Evolutionary conservation across 2,329 filamentous ascomycete genomes (phyloP).

Genomic region (Pseudogymnoascus sp.): DNA sequence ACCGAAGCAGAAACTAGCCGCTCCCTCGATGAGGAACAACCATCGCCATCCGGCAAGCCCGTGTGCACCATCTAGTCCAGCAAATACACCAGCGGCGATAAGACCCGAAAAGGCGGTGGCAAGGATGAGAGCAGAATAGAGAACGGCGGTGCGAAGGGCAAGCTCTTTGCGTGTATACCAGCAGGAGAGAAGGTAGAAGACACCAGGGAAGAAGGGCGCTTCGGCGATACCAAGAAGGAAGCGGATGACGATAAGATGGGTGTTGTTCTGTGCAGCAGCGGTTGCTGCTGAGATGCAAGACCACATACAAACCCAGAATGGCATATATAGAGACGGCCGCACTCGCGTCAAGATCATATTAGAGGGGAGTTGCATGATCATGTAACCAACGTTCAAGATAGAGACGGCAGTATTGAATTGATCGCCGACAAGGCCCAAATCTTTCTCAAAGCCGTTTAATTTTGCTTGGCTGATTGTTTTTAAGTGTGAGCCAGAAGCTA

Average conservation of each 20-base stretch:
- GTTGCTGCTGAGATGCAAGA: constrained; percentile 38
- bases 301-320: constrained; percentile 28
- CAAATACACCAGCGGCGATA: constrained; percentile 29
- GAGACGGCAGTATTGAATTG: constrained; percentile 25
- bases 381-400: constrained; percentile 29
- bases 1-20: constrained; percentile 2
- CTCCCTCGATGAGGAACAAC: constrained; percentile 35
- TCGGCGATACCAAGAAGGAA: constrained; percentile 38
- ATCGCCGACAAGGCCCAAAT: constrained; percentile 31
- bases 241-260: constrained; percentile 32
- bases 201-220: constrained; percentile 37
- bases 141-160: constrained; percentile 27
- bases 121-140: constrained; percentile 31
- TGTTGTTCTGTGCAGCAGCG: constrained; percentile 28
- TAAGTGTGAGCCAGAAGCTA: too few relatives aligned
- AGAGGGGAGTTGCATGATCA: constrained; percentile 38
- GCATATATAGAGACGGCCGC: constrained; percentile 7
- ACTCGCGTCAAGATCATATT: constrained; percentile 34
- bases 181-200: constrained; percentile 36
- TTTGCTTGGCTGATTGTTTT: too few relatives aligned
- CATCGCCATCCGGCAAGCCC: constrained; percentile 35
- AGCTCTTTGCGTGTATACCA: constrained; percentile 39
- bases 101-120: constrained; percentile 31
- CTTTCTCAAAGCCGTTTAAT: constrained; percentile 15
- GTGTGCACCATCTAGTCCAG: constrained; percentile 28